Conservation (phyloP, 225 moss, liverwort and hornwort species). For the Pleurozium schreberi region DNA sequence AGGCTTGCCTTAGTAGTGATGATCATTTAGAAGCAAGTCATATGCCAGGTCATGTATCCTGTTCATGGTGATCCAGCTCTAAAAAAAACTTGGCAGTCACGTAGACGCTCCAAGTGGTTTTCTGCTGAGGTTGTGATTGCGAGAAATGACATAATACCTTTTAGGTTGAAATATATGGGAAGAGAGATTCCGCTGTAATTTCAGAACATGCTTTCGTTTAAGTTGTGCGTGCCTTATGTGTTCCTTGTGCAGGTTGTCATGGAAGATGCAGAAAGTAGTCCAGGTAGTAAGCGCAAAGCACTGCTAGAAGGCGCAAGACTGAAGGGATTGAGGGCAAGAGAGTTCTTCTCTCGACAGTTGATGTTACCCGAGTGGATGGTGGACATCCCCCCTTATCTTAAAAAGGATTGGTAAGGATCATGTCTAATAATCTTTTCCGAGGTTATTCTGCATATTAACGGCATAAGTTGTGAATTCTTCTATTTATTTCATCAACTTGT, state of each 20-base stretch:
- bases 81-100: not conserved
- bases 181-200: not conserved
- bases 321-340: constrained; percentile 65
- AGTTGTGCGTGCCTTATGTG: not conserved
- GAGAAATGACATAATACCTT: not conserved
- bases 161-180: not conserved
- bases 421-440: not conserved
- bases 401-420: constrained; percentile 71
- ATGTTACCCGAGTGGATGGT: constrained; percentile 99
- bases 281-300: constrained; percentile 43
- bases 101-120: not conserved
- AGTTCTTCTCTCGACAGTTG: constrained; percentile 83
- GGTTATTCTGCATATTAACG: not conserved
- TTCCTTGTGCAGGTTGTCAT: constrained; percentile 16
- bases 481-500: not conserved
- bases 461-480: not conserved
- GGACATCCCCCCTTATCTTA: constrained; percentile 68
- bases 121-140: not conserved
- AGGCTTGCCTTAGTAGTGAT: not conserved
- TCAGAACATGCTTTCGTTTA: not conserved
- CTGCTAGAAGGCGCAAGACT: constrained; percentile 70
- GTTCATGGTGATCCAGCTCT: not conserved
- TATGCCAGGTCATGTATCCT: not conserved
- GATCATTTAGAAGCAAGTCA: not conserved
- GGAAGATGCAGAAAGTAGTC: constrained; percentile 47